A percentile compares a stretch with the other conserved stretches of the same genome.
These are phyloP conservation scores for Saccharomycopsis crataegensis DNA, from an alignment of 1,139 yeast species.

Conservation along the genomic window DNA sequence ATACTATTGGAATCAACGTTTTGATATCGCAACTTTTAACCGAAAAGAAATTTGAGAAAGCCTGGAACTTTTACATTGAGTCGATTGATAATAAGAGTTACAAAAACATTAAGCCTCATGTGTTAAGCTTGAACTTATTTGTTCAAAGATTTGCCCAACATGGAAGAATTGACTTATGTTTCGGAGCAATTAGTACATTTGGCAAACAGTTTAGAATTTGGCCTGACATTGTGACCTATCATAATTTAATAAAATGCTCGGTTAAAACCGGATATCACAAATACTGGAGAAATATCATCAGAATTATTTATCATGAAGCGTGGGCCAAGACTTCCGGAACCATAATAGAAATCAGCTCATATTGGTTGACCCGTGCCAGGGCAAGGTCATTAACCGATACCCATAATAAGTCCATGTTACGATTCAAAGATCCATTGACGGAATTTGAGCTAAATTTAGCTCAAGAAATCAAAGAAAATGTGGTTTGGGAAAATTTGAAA, in stretches of 20 bases:
- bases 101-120: constrained; percentile 17
- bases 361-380: constrained; percentile 25
- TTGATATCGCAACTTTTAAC: constrained; percentile 24
- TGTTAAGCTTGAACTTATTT: constrained; percentile 27
- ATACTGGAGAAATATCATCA: constrained; percentile 24
- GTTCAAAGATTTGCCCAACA: constrained; percentile 25
- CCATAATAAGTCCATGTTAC: constrained; percentile 10
- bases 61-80: constrained; percentile 24
- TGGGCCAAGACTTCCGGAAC: constrained; percentile 20
- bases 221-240: constrained; percentile 28
- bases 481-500: constrained; percentile 4
- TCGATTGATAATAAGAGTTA: background rate
- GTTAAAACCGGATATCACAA: constrained; percentile 28
- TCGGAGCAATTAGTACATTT: constrained; percentile 28
- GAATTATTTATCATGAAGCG: constrained; percentile 23
- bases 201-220: constrained; percentile 22
- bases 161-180: constrained; percentile 30
- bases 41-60: constrained; percentile 25
- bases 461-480: background rate
- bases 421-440: constrained; percentile 20
- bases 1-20: constrained; percentile 21
- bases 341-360: constrained; percentile 7
- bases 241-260: constrained; percentile 29
- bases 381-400: constrained; percentile 23
- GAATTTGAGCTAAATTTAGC: constrained; percentile 20